Conservation (phyloP, 225 moss, liverwort and hornwort genomes). For the Pseudoscleropodium purum region DNA sequence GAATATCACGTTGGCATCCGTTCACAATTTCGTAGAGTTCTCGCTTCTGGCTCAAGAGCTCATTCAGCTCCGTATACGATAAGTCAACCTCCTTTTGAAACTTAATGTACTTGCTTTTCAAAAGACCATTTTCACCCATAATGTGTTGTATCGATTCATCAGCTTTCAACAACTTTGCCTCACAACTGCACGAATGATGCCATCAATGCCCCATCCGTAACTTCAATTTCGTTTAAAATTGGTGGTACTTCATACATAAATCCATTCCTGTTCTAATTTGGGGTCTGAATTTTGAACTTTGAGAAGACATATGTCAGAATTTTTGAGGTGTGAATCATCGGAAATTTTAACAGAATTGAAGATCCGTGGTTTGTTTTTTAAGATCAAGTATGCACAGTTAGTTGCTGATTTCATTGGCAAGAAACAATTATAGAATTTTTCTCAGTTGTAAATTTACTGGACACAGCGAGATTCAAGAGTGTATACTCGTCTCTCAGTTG, state of each 20-base stretch:
- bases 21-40: conserved; percentile 76
- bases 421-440: background rate
- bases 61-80: conserved; percentile 50
- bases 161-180: conserved; percentile 35
- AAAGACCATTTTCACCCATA: conserved; percentile 68
- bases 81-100: conserved; percentile 69
- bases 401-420: background rate
- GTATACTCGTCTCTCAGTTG: conserved; percentile 48
- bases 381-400: background rate
- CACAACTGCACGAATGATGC: conserved; percentile 25
- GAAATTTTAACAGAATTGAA: background rate
- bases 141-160: conserved; percentile 44
- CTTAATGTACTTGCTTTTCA: conserved; percentile 51
- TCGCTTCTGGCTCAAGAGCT: conserved; percentile 55
- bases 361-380: too few species aligned
- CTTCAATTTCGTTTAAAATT: background rate
- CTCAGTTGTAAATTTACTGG: background rate
- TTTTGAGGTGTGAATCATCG: background rate
- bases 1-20: conserved; percentile 55
- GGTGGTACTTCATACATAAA: background rate
- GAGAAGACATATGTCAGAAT: too few species aligned
- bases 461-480: background rate
- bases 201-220: background rate
- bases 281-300: background rate
- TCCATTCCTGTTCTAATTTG: background rate